Base-by-base conservation (phyloP, 805 yeast genomes). In the Metschnikowia borealis region DNA sequence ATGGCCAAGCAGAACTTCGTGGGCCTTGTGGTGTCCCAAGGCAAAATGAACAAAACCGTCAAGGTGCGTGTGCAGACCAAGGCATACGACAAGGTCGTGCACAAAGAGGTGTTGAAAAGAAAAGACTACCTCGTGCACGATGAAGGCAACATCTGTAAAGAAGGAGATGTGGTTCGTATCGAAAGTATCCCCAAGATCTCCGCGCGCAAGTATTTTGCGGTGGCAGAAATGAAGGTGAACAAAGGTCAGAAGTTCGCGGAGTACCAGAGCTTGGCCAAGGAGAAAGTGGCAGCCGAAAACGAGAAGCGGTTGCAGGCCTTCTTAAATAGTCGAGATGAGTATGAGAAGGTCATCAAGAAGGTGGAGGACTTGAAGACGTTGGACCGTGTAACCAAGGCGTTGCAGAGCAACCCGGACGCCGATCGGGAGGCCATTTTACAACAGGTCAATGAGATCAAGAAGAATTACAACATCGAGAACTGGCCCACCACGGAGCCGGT, bases 21-120 rank as follows among this genome's bases (percentile, higher is more conserved):
- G 44, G 99, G 99, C 42, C 83, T 89, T 69, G 98, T 92, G 59
- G 84, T 90, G 32, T 89, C 97, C 46, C 97, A 91, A 64, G 98
- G 98, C 39, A 89, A 89, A 68, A 94, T 91, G 97, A 79, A 80
- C 70, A 94, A 92, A 74, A 92, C 98, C 51, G 90, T 92, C 55
- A 91, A 90, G 72, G 97, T 92, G 53, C 81, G 96, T 53, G 91
- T 92, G 32, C 85, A 87, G 65, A 83, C 83, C 42, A 84, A 83
- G 62, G 80, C 81, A 39, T 89, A 84, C 74, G 86, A 89, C 68
- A 79, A 79, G 51, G 71, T 76, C 53, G 79, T 88, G 55, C 86
- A 87, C 65, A 87, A 87, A 70, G 89, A 88, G 57, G 77, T 88
- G 58, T 72, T 87, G 61, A 83, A 80, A 62, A 81, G 90, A 73